Evolutionary conservation across 2,329 filamentous ascomycete species (phyloP), one percentile per base, ranked within the genome.

Genomic region (Magnaporthiopsis poae): DNA sequence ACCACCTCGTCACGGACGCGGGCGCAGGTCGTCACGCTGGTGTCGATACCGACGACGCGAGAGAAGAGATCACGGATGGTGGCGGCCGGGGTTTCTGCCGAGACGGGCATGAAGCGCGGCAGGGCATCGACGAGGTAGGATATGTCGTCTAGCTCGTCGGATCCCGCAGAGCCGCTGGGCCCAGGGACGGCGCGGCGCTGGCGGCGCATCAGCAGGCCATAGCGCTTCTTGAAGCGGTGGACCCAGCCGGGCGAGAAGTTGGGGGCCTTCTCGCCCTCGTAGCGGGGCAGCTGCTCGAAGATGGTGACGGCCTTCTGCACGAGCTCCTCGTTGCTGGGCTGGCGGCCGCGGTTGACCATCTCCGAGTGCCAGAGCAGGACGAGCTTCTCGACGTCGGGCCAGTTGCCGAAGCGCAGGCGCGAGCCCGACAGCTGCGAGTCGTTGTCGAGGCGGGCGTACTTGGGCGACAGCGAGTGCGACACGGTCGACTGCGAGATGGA

Each of bases 201-300:
- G 65, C 84, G 82, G 52, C 84, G 74, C 62, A 86, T 81, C 25
- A 87, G 77, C 21, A 87, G 77, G 0, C 84, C 84, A 68, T 87
- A 87, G 13, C 85, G 80, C 73, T 86, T 87, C 76, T 87, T 87
- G 76, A 87, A 87, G 52, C 85, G 80, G 70, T 87, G 85, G 67
- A 87, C 87, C 85, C 85, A 87, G 60, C 85, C 85, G 0, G 85
- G 85, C 0, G 84, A 86, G 73, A 87, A 87, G 73, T 87, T 85
- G 62, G 85, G 85, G 1, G 84, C 77, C n/a, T 75, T 75, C 73
- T 87, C 84, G 69, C 84, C 84, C 72, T 84, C 85, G 74, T 87
- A 87, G 25, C 84, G 82, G 21, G 84, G 84, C 35, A 87, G 77
- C 71, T 84, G 81, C 61, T 77, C 76, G 73, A 87, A 87, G 70